Evolutionary conservation across 108 stramenopile genomes (phyloP), one percentile per base, ranked within the genome.

Genomic region (Craspedostauros australis): DNA sequence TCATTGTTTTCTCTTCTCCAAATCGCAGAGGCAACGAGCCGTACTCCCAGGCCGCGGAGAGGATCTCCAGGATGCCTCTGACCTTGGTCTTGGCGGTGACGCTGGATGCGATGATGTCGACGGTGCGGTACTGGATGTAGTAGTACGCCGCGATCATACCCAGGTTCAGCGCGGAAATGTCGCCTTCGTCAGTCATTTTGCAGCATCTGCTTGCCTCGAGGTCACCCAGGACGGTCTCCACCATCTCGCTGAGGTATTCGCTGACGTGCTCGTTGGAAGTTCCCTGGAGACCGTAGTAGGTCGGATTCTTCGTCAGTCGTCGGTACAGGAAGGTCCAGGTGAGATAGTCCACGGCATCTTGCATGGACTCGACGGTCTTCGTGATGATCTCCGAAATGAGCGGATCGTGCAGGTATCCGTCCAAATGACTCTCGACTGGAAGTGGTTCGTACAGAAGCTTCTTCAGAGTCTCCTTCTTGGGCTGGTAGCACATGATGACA

Each of bases 71-170:
- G 36, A 99, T 64, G 1, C 93, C 96, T 18, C 84, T 65, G 46
- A 92, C 83, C 52, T 95, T 96, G 19, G 96, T 95, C 72, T 96
- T 95, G 9, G 86, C 82, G 5, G 94, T 95, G n/a, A 97, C 77
- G 22, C 91, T 90, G 34, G 90, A 78, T 20, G 96, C 94, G 53
- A 99, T 91, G 22, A 99, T 80, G 60, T 98, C 97, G 52, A 99
- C 86, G 9, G 97, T 98, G 54, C 88, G 84, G 82, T 97, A 96
- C 60, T 88, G 88, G 15, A 96, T 64, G 60, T 93, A 91, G 72
- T 98, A 98, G 80, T 97, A 97, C 5, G 96, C 88, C 21, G 97
- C 96, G 60, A 99, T 95, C 96, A 98, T 98, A 23, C 99, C 99
- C 43, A 99, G 72, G 75, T 99, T 99, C 51, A 99, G 70, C 0